These are phyloP conservation scores for Tetrahymena elliotti DNA, from an alignment of 73 alveolate genomes.

Conservation along the genomic window DNA sequence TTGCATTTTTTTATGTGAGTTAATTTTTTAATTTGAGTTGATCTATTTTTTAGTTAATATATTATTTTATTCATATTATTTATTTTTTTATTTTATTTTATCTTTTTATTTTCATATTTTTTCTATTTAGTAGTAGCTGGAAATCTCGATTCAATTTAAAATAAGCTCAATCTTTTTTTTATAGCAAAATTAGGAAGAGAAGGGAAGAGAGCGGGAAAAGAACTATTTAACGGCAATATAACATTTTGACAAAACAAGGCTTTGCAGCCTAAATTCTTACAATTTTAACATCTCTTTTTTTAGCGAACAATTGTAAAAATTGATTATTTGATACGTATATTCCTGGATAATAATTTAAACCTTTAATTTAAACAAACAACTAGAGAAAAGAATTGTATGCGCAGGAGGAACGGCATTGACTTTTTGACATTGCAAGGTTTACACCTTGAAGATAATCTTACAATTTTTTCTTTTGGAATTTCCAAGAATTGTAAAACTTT, in stretches of 20 bases:
- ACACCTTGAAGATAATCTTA: neutral
- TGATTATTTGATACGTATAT: neutral
- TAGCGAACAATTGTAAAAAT: neutral
- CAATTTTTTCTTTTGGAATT: neutral
- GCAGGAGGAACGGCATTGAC: neutral
- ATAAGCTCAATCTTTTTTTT: neutral
- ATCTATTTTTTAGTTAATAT: too few species aligned
- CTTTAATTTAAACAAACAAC: neutral
- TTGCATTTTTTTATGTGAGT: too few species aligned
- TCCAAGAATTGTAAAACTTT: neutral
- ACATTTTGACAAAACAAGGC: neutral
- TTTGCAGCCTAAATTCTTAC: conserved; percentile 1
- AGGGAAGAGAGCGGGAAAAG: neutral
- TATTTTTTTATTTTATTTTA: too few species aligned
- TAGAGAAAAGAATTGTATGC: neutral
- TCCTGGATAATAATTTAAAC: neutral
- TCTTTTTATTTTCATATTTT: too few species aligned
- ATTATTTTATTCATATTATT: too few species aligned
- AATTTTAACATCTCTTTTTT: neutral
- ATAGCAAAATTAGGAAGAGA: neutral
- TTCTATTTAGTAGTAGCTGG: neutral
- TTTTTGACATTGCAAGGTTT: neutral
- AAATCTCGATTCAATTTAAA: neutral
- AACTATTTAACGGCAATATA: neutral
- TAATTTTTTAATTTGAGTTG: too few species aligned